Base-by-base conservation (phyloP, 164 flowering plant genomes). In the Akebia trifoliata region DNA sequence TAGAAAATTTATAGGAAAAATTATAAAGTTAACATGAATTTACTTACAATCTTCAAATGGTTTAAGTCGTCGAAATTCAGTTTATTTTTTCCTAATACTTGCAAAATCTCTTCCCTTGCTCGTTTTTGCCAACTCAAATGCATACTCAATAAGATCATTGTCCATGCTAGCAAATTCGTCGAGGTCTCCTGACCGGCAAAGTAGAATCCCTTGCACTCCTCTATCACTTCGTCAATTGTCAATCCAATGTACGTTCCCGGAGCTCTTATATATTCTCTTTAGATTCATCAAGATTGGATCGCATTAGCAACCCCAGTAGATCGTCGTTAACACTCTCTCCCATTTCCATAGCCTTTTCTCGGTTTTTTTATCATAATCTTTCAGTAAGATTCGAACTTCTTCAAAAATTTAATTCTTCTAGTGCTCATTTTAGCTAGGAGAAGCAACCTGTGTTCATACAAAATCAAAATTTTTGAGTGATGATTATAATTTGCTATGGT, bases 261-360 rank as follows among this genome's bases (percentile, higher is more conserved):
- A n/a, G n/a, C n/a, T n/a, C n/a, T n/a, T n/a, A n/a, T n/a, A n/a
- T 53, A 10, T 57, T 10, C 36, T 48, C 47, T 46, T 55, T 5
- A 45, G 60, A 34, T 51, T 69, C 61, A 14, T 47, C 44, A 39
- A 36, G 32, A 47, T 59, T 69, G 24, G 69, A 60, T 43, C 61
- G 43, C 42, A 70, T 35, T 21, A 65, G 25, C 31, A 64, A 4
- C 9, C 62, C 62, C 36, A 69, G 25, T 36, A 70, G 36, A 31
- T 65, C 69, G 47, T 56, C 69, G 0, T 40, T 3, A 20, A 9
- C 18, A 11, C 24, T n/a, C 34, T 36, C 22, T 43, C 46, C 63
- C n/a, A 31, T 29, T 36, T 39, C 4, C 11, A 61, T 42, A 21
- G 64, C 64, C 37, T 57, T 30, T 54, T 32, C 26, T 50, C 65